These are phyloP conservation scores for Alternaria panax DNA, from an alignment of 2,329 filamentous ascomycete species.

Conservation along the genomic window DNA sequence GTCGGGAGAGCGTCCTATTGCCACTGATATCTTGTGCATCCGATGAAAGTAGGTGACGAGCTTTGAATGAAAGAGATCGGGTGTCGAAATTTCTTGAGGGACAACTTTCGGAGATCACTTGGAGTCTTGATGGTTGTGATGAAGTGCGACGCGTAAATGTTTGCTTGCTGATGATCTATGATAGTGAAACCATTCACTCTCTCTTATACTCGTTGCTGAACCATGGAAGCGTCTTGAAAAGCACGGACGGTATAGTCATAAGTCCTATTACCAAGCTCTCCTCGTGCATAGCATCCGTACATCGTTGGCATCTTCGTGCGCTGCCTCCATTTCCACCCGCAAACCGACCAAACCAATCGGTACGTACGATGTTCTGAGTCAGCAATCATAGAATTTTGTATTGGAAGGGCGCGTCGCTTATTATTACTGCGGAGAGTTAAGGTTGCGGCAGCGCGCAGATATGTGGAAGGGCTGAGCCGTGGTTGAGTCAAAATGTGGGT, in stretches of 20 bases:
- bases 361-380: not conserved
- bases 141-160: no score
- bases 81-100: not conserved
- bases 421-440: not conserved
- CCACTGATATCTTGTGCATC: rapidly evolving
- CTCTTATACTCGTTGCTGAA: not conserved
- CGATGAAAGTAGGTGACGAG: not conserved
- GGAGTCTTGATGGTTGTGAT: not conserved
- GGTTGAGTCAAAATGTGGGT: not conserved
- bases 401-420: not conserved
- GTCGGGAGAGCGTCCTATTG: not conserved
- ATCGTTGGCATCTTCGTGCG: not conserved
- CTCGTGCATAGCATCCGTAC: not conserved
- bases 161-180: not conserved
- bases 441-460: not conserved
- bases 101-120: not conserved
- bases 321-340: not conserved
- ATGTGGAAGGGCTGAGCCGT: not conserved
- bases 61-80: not conserved
- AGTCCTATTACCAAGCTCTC: not conserved
- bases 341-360: not conserved
- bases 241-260: not conserved
- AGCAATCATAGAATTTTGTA: not conserved
- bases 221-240: not conserved
- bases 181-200: not conserved